phyloP scores from a whole-genome alignment of 208 protist genomes.

The Endotrypanum monterogeii region DNA sequence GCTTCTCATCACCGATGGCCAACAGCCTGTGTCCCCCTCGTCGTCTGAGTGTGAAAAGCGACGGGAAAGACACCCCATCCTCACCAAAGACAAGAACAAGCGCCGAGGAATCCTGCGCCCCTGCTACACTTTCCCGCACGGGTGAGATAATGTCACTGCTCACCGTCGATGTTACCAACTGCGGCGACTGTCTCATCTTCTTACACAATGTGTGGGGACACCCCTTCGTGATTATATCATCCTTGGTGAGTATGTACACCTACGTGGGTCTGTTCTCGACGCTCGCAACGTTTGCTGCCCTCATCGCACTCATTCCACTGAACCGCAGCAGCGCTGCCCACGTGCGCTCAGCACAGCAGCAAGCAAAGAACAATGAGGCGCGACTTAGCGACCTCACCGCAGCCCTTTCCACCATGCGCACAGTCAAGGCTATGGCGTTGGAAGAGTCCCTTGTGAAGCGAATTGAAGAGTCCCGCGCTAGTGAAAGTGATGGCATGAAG shows the following conservation, averaged over 20 bases:
- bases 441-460: conserved; percentile 47
- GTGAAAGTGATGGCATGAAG: conserved; percentile 52
- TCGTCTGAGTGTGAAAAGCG: conserved; percentile 11
- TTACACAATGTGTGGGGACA: conserved; percentile 80
- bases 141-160: conserved; percentile 63
- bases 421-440: conserved; percentile 73
- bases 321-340: conserved; percentile 46
- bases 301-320: conserved; percentile 58
- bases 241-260: conserved; percentile 65
- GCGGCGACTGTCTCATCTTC: conserved; percentile 64
- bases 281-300: conserved; percentile 45
- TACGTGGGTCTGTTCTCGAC: conserved; percentile 71
- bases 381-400: conserved; percentile 63
- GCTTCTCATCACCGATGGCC: not conserved
- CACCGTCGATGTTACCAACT: conserved; percentile 65
- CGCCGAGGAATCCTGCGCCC: conserved; percentile 5
- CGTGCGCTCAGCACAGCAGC: conserved; percentile 59
- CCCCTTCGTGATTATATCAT: conserved; percentile 59
- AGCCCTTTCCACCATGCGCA: conserved; percentile 69
- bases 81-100: conserved; percentile 6
- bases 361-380: conserved; percentile 44
- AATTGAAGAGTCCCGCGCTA: conserved; percentile 38
- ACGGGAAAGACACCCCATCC: conserved; percentile 7
- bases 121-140: conserved; percentile 35
- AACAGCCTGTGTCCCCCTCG: conserved; percentile 5